phyloP scores from a whole-genome alignment of 2,329 filamentous ascomycete genomes.

The Trichoderma sp. region DNA sequence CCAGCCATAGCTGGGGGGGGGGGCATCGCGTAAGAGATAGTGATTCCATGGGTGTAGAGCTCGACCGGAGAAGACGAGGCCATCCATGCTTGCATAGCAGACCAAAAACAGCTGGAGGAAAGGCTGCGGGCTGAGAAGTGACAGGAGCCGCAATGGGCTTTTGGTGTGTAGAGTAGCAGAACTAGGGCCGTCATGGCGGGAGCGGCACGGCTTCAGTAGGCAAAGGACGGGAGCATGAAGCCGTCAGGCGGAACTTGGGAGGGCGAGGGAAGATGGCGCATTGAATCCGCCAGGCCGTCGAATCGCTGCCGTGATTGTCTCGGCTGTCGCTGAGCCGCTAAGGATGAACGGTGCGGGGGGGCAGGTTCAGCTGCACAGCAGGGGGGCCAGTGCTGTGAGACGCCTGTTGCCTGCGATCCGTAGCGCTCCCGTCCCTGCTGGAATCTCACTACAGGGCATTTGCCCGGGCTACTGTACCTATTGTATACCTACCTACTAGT shows the following conservation, averaged over 20 bases:
- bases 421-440: constrained; percentile 5
- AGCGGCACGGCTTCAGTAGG: background rate
- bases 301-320: background rate
- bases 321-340: background rate
- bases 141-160: background rate
- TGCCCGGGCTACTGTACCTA: background rate
- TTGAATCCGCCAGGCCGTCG: background rate
- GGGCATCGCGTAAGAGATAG: background rate
- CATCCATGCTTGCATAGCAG: too few relatives aligned
- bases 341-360: constrained; percentile 2
- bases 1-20: background rate
- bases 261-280: background rate
- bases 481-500: background rate
- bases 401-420: background rate
- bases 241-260: background rate
- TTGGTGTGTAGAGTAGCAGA: background rate
- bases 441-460: background rate
- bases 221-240: background rate
- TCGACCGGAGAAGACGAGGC: background rate
- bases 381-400: background rate
- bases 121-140: background rate
- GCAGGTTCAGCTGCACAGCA: background rate
- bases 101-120: background rate
- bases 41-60: background rate
- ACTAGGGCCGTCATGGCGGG: background rate